Base-by-base conservation (phyloP, 768 basidiomycete species). In the Suillus subluteus region DNA sequence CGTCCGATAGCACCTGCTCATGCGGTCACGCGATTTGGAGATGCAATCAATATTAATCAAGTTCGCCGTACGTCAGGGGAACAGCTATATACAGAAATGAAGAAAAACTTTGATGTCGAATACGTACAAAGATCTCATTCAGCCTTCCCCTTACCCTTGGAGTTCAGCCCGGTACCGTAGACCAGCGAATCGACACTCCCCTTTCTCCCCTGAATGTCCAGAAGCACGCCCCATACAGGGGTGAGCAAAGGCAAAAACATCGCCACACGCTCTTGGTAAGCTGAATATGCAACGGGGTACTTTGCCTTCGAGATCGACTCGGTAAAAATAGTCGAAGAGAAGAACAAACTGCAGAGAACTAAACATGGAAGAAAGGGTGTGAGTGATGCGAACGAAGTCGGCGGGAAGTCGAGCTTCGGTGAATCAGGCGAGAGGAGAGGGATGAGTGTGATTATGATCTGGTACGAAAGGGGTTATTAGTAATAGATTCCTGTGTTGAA, bases 301-400 rank as follows among this genome's bases (percentile, higher is more conserved):
- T 98, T 98, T 59, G 82, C 76, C 40, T 73, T 69, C 6, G 93
- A 89, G 72, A 98, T 95, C 44, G 83, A 82, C 79, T 98, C 96
- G 0, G 95, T 93, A 77, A 90, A 91, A 16, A 76, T 67, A 1
- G 95, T 96, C 21, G 94, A 96, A 2, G 87, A 84, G 74, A 87
- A 81, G 82, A 97, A 96, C 3, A 98, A 83, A 13, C 80, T 62
- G 67, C 88, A 90, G 46, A 96, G 83, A 9, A 84, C 78, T 21
- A 91, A 66, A 23, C 88, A 84, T 0, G 92, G 91, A 21, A 81
- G 65, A 23, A 93, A 75, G 3, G 77, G 79, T 68, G 73, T 76
- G 38, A 82, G 66, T 12, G 73, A 74, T 37, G 70, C 68, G 35
- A 75, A 63, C 52, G 71, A 80, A 21, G 41, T 62, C 68, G 72